A percentile compares a stretch with the other conserved stretches of the same genome.
These are phyloP conservation scores for Termitomyces sp. DNA, from an alignment of 768 basidiomycete genomes.

Conservation along the genomic window DNA sequence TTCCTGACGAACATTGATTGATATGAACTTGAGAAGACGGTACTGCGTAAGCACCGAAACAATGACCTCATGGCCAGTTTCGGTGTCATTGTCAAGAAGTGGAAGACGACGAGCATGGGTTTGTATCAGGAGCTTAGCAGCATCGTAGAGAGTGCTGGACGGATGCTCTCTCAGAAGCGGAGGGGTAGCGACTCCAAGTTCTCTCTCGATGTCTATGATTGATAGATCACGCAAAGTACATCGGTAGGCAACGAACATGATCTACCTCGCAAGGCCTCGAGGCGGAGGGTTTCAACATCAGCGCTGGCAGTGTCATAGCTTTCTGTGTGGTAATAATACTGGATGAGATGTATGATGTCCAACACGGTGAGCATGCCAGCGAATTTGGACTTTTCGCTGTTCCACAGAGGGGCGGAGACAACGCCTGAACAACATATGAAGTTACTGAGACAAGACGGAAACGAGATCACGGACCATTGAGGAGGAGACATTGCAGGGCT, in stretches of 20 bases:
- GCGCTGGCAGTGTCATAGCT: constrained; percentile 80
- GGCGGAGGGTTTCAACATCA: constrained; percentile 89
- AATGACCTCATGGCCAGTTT: constrained; percentile 93
- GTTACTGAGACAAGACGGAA: constrained; percentile 2
- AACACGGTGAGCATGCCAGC: constrained; percentile 99
- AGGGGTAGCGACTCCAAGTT: constrained; percentile 87
- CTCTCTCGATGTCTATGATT: constrained; percentile 82
- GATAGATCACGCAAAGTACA: constrained; percentile 4
- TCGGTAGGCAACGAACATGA: constrained; percentile 7
- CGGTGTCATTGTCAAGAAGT: constrained; percentile 87
- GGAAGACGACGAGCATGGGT: constrained; percentile 95
- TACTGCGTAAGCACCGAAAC: constrained; percentile 97
- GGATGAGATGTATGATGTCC: constrained; percentile 98
- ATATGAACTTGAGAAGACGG: constrained; percentile 95
- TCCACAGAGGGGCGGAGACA: constrained; percentile 97
- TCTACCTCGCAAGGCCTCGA: constrained; percentile 84
- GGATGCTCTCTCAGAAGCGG: constrained; percentile 90
- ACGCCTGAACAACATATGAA: constrained; percentile 56
- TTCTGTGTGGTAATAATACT: constrained; percentile 92
- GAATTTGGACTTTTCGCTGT: constrained; percentile 88
- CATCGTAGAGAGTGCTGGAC: constrained; percentile 81
- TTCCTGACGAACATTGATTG: constrained; percentile 77
- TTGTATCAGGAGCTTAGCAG: constrained; percentile 84
- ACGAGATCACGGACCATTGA: constrained; percentile 52
- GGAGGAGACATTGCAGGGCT: constrained; percentile 80